Percentiles rank a stretch among this genome's conserved stretches.
These are phyloP conservation scores for Aquilaria malaccensis DNA, from an alignment of 345 rosid genomes.

Conservation along the genomic window DNA sequence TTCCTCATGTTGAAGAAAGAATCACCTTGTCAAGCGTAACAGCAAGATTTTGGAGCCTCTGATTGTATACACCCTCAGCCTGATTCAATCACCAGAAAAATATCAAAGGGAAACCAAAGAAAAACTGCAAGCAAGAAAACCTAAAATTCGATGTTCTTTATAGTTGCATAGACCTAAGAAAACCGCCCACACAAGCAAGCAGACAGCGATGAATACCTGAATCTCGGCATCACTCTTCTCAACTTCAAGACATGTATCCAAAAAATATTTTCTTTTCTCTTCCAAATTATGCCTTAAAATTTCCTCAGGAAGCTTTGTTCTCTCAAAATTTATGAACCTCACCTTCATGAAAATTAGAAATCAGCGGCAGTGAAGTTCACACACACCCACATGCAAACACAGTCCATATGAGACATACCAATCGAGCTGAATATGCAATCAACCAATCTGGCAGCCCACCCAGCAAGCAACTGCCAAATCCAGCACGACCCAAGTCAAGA, in stretches of 20 bases:
- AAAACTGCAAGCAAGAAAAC: conserved; percentile 10
- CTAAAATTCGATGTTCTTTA: not conserved
- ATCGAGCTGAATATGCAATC: conserved; percentile 90
- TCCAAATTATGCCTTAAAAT: conserved; percentile 86
- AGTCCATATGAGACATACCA: conserved; percentile 40
- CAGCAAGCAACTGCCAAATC: conserved; percentile 94
- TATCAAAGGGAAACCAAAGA: conserved; percentile 16
- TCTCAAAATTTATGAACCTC: conserved; percentile 91
- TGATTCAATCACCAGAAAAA: conserved; percentile 25
- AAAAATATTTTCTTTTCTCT: conserved; percentile 81
- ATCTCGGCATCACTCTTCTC: conserved; percentile 99
- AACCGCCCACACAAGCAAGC: not conserved
- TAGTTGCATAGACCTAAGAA: too few relatives aligned
- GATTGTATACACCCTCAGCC: conserved; percentile 99
- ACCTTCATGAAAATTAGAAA: conserved; percentile 47
- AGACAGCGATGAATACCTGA: conserved; percentile 52
- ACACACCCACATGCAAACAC: not conserved
- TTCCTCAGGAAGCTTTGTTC: conserved; percentile 94
- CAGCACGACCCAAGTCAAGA: conserved; percentile 95
- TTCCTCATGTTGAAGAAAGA: not conserved
- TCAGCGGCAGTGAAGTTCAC: conserved; percentile 8
- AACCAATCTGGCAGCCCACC: conserved; percentile 98
- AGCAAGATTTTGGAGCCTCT: conserved; percentile 99
- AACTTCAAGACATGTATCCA: conserved; percentile 68
- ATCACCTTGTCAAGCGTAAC: conserved; percentile 96